Evolutionary conservation across 164 flowering plant species (phyloP).

Genomic region (Stephania yunnanensis): DNA sequence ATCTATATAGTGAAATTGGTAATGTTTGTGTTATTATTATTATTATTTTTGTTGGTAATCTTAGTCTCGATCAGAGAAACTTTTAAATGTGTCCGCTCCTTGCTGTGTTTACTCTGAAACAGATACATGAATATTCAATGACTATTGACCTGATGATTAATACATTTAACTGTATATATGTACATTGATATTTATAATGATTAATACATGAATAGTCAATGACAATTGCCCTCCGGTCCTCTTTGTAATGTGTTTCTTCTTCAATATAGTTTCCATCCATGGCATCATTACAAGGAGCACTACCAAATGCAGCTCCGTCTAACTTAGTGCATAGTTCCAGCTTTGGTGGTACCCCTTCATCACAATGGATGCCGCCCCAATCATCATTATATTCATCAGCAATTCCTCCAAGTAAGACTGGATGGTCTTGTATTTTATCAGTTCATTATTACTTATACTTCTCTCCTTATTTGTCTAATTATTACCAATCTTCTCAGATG

Average conservation of each 20-base stretch:
- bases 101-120: too few species aligned
- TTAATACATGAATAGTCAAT: too few species aligned
- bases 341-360: constrained; percentile 33
- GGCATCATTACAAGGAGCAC: constrained; percentile 49
- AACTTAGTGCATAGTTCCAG: constrained; percentile 33
- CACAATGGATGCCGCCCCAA: constrained; percentile 45
- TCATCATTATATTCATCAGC: constrained; percentile 26
- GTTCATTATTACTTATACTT: neutral
- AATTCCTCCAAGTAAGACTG: constrained; percentile 36
- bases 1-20: too few species aligned
- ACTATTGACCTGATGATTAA: too few species aligned
- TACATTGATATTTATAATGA: too few species aligned
- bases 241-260: constrained; percentile 12
- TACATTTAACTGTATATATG: too few species aligned
- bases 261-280: constrained; percentile 59
- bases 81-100: too few species aligned
- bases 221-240: too few species aligned
- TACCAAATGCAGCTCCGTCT: constrained; percentile 38
- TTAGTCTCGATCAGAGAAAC: too few species aligned
- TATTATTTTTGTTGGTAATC: too few species aligned
- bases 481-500: constrained; percentile 18
- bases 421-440: neutral
- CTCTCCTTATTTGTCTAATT: neutral
- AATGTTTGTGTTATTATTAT: too few species aligned
- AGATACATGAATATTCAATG: too few species aligned